Evolutionary conservation across 140 eudicot genomes (phyloP), one percentile per base, ranked within the genome.

Genomic region (Stevia rebaudiana): DNA sequence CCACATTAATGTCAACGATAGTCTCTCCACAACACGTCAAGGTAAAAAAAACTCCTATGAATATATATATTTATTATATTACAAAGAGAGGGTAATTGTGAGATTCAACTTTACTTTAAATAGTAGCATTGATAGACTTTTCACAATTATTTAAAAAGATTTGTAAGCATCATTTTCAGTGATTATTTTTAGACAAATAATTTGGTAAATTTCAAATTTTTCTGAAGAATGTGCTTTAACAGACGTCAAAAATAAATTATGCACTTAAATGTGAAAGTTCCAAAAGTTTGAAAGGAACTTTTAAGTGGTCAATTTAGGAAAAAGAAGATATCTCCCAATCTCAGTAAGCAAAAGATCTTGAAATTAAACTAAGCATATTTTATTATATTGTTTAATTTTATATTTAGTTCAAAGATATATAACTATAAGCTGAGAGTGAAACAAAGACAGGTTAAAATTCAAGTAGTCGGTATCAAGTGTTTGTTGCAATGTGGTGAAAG

Each of bases 201-300:
- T 11, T 42, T n/a, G 62, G 39, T 58, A 41, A 58, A 59, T 70
- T 47, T 61, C 61, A 36, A 31, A 5, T 18, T 53, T 53, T 53
- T 24, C 30, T n/a, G 33, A 15, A 15, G 1, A 50, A 55, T 16
- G 56, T 43, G 42, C 25, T 50, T 36, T 1, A 18, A 24, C n/a
- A 24, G 44, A 35, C 11, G n/a, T 11, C 0, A 31, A 51, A 51
- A 5, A 51, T 23, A 22, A 22, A 25, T 43, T 28, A 11, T 47
- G 36, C 42, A 28, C 58, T 64, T 44, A 24, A 44, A 1, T 3
- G 11, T 55, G 56, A 63, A 46, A 30, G 30, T 30, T 17, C 70
- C 56, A 63, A 43, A 24, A 44, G 56, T 10, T 28, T 25, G 61
- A 65, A 48, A 19, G 17, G 71, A 49, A 31, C 23, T 65, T 24